A percentile compares a stretch with the other conserved stretches of the same genome.
phyloP scores from a whole-genome alignment of 257 asterid species.

The Rhazya stricta region DNA sequence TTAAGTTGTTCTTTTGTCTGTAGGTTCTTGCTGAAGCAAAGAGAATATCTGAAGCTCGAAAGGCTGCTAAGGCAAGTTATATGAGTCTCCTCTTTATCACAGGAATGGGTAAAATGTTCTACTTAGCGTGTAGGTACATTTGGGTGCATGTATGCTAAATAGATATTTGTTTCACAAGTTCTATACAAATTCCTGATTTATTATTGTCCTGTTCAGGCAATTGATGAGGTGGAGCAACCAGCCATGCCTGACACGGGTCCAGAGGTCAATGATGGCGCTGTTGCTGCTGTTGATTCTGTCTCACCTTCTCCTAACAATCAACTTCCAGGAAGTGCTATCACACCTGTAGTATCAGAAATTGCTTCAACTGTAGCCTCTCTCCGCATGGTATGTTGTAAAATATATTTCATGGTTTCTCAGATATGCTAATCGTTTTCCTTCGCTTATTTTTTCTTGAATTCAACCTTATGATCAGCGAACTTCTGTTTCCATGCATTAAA shows the following conservation, averaged over 20 bases:
- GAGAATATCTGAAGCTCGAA: constrained; percentile 78
- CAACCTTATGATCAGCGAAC: not conserved
- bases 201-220: constrained; percentile 39
- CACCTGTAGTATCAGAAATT: constrained; percentile 62
- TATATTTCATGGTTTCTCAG: not conserved
- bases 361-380: constrained; percentile 79
- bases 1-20: constrained; percentile 10
- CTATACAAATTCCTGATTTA: constrained; percentile 9
- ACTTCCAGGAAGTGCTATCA: constrained; percentile 36
- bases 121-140: not conserved
- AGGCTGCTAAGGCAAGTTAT: constrained; percentile 56
- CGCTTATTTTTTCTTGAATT: not conserved
- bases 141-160: not conserved
- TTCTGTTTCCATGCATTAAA: not conserved
- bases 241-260: constrained; percentile 46
- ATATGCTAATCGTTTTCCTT: not conserved
- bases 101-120: not conserved
- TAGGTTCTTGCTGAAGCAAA: constrained; percentile 93
- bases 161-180: not conserved
- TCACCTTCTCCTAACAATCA: constrained; percentile 53
- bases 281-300: constrained; percentile 34
- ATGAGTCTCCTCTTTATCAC: not conserved
- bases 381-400: constrained; percentile 60
- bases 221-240: constrained; percentile 39
- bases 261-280: constrained; percentile 44